Evolutionary conservation across 768 basidiomycete species (phyloP), one percentile per base, ranked within the genome.

Genomic region (Dioszegia aurantiaca): DNA sequence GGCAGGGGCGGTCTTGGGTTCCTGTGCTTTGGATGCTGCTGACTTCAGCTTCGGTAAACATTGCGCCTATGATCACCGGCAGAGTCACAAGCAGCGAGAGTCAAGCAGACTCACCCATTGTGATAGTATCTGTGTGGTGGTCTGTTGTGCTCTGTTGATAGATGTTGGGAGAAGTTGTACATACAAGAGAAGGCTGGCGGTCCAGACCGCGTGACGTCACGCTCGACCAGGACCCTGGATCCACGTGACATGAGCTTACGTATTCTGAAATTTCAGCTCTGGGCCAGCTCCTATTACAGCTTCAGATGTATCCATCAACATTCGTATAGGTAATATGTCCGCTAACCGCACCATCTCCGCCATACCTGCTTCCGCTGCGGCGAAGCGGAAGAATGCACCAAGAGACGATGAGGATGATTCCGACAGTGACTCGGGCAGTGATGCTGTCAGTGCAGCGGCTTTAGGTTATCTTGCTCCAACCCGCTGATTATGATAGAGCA

Each of bases 401-500:
- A 67, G 70, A 19, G 75, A 72, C 16, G 72, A 76, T 48, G 71
- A 67, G 28, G 65, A 69, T 46, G 72, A 73, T 47, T 62, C 56
- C 33, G 64, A 27, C 0, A 59, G 58, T 49, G 74, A 74, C 37
- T 61, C 63, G 3, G 74, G 66, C 5, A 74, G 72, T 53, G 75
- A 77, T 62, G 73, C 73, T 14, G 75, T 77, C 51, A 59, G 75
- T 62, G 17, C 8, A 47, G 16, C 23, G 3, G 39, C 8, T 39
- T 33, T 14, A 17, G 26, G 9, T 14, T 4, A 33, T 19, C 26
- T 60, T 40, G 28, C 11, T 40, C 9, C 17, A 3, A 19, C 27
- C 45, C 42, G 37, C 24, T 24, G 23, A n/a, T 31, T 5, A 37
- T 11, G 9, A 2, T 79, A 84, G 82, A 82, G 80, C 71, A 81